Percentiles rank a stretch among this genome's conserved stretches.
phyloP scores from a whole-genome alignment of 176 grass and related monocot genomes.

The Aegilops bicornis region DNA sequence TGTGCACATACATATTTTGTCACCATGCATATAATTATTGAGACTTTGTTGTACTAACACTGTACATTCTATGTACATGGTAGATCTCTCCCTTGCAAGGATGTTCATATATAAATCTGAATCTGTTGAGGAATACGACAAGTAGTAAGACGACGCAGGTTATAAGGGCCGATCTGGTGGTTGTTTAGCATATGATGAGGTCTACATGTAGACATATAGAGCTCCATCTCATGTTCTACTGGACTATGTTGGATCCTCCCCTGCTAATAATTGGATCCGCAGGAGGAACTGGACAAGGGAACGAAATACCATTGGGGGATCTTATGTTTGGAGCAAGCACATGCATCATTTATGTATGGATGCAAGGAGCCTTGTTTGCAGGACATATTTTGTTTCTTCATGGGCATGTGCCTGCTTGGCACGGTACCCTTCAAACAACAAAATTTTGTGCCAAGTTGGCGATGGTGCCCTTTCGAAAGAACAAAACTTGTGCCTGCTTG shows the following conservation, averaged over 20 bases:
- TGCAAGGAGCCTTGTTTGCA: neutral
- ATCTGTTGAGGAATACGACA: neutral
- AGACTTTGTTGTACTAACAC: neutral
- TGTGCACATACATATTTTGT: neutral
- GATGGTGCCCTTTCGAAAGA: neutral
- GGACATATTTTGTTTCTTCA: neutral
- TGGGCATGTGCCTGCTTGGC: conserved; percentile 27
- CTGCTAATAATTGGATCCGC: conserved; percentile 30
- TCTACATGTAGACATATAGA: conserved; percentile 13
- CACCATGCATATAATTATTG: too few species aligned
- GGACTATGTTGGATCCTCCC: conserved; percentile 43
- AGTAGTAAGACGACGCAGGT: conserved; percentile 18
- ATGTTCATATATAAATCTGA: neutral
- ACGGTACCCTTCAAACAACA: neutral
- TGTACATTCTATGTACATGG: neutral
- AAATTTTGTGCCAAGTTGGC: neutral
- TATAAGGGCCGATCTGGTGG: conserved; percentile 19
- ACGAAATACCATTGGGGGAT: conserved; percentile 28
- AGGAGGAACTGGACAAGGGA: conserved; percentile 19
- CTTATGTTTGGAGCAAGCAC: conserved; percentile 34
- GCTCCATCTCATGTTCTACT: conserved; percentile 34
- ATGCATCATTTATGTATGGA: conserved; percentile 21
- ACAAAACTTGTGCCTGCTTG: neutral
- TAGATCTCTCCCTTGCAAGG: neutral
- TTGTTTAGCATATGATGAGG: conserved; percentile 35